Conservation (phyloP, 305 asterid species). For the Ilex paraguariensis region DNA sequence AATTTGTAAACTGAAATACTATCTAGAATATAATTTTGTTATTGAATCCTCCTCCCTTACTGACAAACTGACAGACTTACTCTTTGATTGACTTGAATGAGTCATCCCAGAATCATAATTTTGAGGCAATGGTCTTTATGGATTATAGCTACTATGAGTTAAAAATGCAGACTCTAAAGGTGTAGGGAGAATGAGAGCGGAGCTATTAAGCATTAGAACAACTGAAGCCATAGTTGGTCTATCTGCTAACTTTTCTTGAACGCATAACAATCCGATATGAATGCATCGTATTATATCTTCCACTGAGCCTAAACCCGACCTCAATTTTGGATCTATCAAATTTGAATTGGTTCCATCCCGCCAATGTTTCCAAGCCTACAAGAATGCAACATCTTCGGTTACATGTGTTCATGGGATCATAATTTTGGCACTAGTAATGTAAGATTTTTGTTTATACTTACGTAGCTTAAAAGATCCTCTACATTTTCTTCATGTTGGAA, state of each 20-base stretch:
- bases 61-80: not conserved
- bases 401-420: not conserved
- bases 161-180: constrained; percentile 33
- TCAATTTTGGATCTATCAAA: not conserved
- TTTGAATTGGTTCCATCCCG: constrained; percentile 18
- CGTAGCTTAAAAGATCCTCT: constrained; percentile 24
- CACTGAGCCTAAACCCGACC: constrained; percentile 13
- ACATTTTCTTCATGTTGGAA: constrained; percentile 11
- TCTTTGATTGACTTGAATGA: too few relatives aligned
- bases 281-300: constrained; percentile 37
- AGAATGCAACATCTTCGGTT: not conserved
- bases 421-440: too few relatives aligned
- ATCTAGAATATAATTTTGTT: constrained; percentile 16
- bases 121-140: not conserved
- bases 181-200: constrained; percentile 18
- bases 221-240: constrained; percentile 40
- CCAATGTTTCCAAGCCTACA: constrained; percentile 43
- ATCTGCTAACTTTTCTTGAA: constrained; percentile 18
- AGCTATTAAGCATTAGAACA: constrained; percentile 33
- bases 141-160: constrained; percentile 10
- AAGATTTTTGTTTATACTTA: constrained; percentile 9
- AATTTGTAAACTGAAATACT: not conserved
- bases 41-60: constrained; percentile 12
- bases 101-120: not conserved
- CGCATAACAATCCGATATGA: not conserved